Conservation (phyloP, 345 rosid species). For the Populus tremula region DNA sequence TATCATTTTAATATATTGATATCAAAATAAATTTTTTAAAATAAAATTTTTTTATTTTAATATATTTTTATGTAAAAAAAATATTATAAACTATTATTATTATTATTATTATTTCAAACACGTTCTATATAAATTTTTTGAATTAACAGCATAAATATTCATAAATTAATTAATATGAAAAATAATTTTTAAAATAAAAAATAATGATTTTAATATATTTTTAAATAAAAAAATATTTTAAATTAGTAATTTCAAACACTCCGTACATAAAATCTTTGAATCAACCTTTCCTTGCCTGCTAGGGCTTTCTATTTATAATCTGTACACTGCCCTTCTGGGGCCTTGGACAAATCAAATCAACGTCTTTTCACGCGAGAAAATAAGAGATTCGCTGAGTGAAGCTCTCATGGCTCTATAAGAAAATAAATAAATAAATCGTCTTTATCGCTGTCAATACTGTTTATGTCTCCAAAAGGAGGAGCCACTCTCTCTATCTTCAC, state of each 20-base stretch:
- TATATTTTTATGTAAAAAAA: no score
- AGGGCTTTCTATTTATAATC: background rate
- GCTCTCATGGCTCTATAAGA: background rate
- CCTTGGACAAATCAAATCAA: background rate
- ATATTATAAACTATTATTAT: fast-evolving
- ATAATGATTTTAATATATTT: no score
- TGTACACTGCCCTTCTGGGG: background rate
- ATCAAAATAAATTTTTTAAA: no score
- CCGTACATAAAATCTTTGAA: background rate
- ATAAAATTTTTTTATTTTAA: no score
- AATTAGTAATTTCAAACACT: no score
- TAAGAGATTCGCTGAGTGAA: background rate
- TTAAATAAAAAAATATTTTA: no score
- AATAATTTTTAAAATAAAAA: no score
- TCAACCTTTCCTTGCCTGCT: background rate
- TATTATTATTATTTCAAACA: no score
- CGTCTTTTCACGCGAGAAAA: background rate
- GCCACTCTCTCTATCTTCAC: no score
- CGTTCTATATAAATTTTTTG: fast-evolving
- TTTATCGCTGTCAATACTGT: background rate
- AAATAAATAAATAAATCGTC: no score
- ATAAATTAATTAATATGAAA: fast-evolving
- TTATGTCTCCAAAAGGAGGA: no score
- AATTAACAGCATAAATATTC: fast-evolving
- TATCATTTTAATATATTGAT: fast-evolving